Conservation (phyloP, 2,329 filamentous ascomycete genomes). For the Fusarium concolor region DNA sequence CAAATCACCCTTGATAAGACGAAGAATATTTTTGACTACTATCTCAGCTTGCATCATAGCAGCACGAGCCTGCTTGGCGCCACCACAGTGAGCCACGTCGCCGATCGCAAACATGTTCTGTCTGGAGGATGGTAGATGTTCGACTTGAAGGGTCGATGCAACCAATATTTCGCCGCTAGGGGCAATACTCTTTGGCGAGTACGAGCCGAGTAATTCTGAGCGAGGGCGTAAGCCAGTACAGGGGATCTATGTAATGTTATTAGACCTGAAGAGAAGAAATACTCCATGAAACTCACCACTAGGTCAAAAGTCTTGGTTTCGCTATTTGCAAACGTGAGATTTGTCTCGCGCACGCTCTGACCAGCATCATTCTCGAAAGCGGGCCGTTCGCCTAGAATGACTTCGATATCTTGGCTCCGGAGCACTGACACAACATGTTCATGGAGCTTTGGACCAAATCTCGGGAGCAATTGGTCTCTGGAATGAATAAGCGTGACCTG, state of each 20-base stretch:
- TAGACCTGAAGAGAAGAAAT: neutral
- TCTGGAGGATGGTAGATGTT: neutral
- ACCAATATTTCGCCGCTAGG: constrained; percentile 15
- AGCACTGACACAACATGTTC: neutral
- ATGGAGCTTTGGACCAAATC: constrained; percentile 25
- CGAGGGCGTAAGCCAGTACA: constrained; percentile 30
- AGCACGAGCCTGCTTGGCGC: constrained; percentile 30
- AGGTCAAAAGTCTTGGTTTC: constrained; percentile 10
- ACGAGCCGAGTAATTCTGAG: neutral
- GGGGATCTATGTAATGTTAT: constrained; percentile 6
- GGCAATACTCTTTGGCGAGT: constrained; percentile 8
- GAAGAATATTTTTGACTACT: constrained; percentile 1
- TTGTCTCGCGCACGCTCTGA: neutral
- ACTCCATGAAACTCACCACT: neutral
- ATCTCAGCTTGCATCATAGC: constrained; percentile 22
- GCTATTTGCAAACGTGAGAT: neutral
- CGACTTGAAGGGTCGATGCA: constrained; percentile 17
- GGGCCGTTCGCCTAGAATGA: constrained; percentile 11
- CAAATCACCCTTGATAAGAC: neutral
- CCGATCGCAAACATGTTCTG: constrained; percentile 16
- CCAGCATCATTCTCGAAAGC: neutral
- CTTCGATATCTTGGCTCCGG: neutral
- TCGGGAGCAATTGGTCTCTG: constrained; percentile 11
- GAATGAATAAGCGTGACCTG: constrained; percentile 28
- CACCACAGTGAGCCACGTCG: constrained; percentile 23